A percentile compares a stretch with the other conserved stretches of the same genome.
These are phyloP conservation scores for Penicillium coprophilum DNA, from an alignment of 495 filamentous ascomycete genomes.

Conservation along the genomic window DNA sequence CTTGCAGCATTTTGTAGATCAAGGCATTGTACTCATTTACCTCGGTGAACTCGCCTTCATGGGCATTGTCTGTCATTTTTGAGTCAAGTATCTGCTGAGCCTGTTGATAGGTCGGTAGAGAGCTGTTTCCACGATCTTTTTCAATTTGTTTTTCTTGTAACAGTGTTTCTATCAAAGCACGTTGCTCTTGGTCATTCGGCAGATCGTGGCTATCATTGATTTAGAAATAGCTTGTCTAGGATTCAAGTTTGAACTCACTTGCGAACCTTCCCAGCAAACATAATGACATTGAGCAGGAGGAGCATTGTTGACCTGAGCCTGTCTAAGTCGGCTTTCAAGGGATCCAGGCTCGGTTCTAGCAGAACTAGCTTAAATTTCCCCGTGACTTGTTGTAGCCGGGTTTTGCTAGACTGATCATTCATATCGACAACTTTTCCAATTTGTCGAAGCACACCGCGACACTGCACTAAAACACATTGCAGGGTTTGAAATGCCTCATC, in stretches of 20 bases:
- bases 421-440: conserved; percentile 27
- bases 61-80: background rate
- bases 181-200: conserved; percentile 12
- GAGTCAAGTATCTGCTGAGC: background rate
- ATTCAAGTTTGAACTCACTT: conserved; percentile 6
- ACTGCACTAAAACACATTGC: conserved; percentile 23
- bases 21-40: conserved; percentile 12
- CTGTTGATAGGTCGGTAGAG: background rate
- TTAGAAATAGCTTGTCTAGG: background rate
- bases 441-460: conserved; percentile 27
- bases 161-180: conserved; percentile 8
- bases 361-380: conserved; percentile 22
- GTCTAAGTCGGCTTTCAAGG: conserved; percentile 31
- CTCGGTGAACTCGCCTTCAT: conserved; percentile 1
- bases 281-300: conserved; percentile 39
- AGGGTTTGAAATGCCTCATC: conserved; percentile 25
- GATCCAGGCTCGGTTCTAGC: conserved; percentile 27
- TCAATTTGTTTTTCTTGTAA: conserved; percentile 3
- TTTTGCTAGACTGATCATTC: conserved; percentile 10
- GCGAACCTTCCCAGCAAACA: conserved; percentile 31
- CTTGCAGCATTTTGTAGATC: conserved; percentile 13
- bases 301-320: conserved; percentile 38
- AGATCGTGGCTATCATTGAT: conserved; percentile 9
- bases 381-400: conserved; percentile 10
- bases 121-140: background rate